Evolutionary conservation across 345 rosid species (phyloP), one percentile per base, ranked within the genome.

Genomic region (Euclidium syriacum): DNA sequence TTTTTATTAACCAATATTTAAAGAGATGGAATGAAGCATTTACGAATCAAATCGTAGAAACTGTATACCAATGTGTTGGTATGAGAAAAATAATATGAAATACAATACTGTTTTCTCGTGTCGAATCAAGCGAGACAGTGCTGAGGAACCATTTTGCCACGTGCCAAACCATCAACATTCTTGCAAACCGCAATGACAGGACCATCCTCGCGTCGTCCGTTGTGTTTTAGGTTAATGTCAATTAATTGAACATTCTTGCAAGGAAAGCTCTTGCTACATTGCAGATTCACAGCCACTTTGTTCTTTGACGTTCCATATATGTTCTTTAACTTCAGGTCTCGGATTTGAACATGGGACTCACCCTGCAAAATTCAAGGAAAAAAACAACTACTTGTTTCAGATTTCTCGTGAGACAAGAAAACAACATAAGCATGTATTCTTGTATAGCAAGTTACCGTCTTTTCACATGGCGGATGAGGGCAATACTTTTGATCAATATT

Each of bases 311-410:
- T 52, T 7, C 69, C 75, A 65, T 67, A 6, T 0, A 67, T 53
- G 63, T 73, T 54, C 16, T 15, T 44, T 42, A 38, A 62, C 15
- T 35, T 67, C 20, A 73, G 33, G 23, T 62, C 57, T 32, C 16
- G 38, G 10, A 73, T 68, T 18, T 68, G 54, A 24, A 73, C 55
- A 29, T 55, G 65, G 4, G 70, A 73, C 2, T 67, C 56, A 24
- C 42, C 26, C 69, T 73, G 9, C 39, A 5, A 38, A 19, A 1
- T 12, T 6, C 7, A 55, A 34, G 6, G 6, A 55, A 35, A 55
- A n/a, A n/a, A n/a, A n/a, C n/a, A n/a, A 2, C 1, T 18, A 10
- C 0, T 0, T 22, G 24, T 16, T 12, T 23, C 22, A 8, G 23
- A 1, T n/a, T 19, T 9, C 30, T 47, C 24, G 16, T 12, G 54